Evolutionary conservation across 2,329 filamentous ascomycete species (phyloP).

Genomic region (Exutisphaerella laricina): DNA sequence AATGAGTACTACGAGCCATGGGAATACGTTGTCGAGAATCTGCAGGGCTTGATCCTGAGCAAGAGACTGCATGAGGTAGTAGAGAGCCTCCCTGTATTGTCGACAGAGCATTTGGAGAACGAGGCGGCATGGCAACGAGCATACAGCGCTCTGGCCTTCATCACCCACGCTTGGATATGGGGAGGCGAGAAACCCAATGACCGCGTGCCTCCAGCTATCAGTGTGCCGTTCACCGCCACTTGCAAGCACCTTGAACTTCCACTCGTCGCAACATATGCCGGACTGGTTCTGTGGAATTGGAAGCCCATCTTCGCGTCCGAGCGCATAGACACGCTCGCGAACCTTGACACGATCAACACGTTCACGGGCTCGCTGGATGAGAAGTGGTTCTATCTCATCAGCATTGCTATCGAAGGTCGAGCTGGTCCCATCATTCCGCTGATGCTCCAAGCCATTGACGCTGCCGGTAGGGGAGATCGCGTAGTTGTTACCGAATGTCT

Average conservation of each 20-base stretch:
- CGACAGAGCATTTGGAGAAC: constrained; percentile 71
- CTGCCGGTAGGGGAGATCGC: constrained; percentile 65
- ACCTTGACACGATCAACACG: constrained; percentile 79
- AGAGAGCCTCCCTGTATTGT: constrained; percentile 75
- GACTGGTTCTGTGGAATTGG: constrained; percentile 93
- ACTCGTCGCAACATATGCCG: constrained; percentile 89
- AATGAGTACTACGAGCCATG: constrained; percentile 93
- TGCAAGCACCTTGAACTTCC: constrained; percentile 71
- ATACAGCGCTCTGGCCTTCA: constrained; percentile 71
- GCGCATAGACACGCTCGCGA: constrained; percentile 74
- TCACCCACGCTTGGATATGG: constrained; percentile 87
- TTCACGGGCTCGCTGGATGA: constrained; percentile 94
- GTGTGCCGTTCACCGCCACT: constrained; percentile 72
- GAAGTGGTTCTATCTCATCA: constrained; percentile 97
- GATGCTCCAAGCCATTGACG: constrained; percentile 81
- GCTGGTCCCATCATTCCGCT: constrained; percentile 80
- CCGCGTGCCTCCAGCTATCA: constrained; percentile 71
- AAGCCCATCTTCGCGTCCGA: constrained; percentile 84
- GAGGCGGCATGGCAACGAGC: constrained; percentile 89
- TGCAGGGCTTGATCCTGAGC: constrained; percentile 81
- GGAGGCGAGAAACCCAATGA: constrained; percentile 67
- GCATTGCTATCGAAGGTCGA: constrained; percentile 89
- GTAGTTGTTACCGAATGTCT: constrained; percentile 70
- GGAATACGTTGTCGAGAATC: constrained; percentile 79
- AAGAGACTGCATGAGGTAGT: constrained; percentile 75